Evolutionary conservation across 805 yeast genomes (phyloP).

Genomic region (Scheffersomyces ergatensis): DNA sequence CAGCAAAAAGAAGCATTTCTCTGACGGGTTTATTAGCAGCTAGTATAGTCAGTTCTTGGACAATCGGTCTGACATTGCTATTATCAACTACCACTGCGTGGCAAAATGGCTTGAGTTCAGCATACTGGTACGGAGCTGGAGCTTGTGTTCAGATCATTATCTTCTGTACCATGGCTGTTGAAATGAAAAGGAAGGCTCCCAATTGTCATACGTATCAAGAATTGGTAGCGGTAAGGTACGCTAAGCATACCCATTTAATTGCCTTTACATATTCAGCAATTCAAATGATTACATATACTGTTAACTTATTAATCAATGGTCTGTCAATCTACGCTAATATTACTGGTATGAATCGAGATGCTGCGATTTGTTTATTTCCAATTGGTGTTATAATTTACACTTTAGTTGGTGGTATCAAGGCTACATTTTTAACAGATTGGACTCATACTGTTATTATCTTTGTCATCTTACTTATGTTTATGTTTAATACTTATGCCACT

Average conservation of each 20-base stretch:
- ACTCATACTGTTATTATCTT: conserved; percentile 57
- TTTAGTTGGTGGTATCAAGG: conserved; percentile 44
- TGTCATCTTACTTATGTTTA: conserved; percentile 75
- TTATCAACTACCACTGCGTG: conserved; percentile 17
- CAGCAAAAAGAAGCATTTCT: conserved; percentile 39
- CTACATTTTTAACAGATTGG: conserved; percentile 44
- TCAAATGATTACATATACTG: conserved; percentile 86
- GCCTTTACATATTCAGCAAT: conserved; percentile 79
- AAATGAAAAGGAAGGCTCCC: conserved; percentile 86
- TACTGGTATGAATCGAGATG: conserved; percentile 77
- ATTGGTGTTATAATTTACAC: conserved; percentile 60
- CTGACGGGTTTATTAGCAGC: conserved; percentile 39
- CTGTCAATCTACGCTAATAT: conserved; percentile 76
- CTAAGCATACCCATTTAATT: conserved; percentile 66
- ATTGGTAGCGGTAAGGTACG: conserved; percentile 77
- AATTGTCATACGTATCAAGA: conserved; percentile 90
- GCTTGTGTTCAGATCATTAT: conserved; percentile 85
- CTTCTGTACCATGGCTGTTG: conserved; percentile 84
- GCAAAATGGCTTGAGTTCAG: conserved; percentile 18
- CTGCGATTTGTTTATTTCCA: conserved; percentile 80
- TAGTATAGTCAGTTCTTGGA: conserved; percentile 45
- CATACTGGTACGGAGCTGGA: conserved; percentile 72
- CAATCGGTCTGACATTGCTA: conserved; percentile 45
- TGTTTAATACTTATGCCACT: conserved; percentile 77
- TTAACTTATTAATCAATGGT: conserved; percentile 89